Base-by-base conservation (phyloP, 148 eudicot species). In the Nyssa sinensis region DNA sequence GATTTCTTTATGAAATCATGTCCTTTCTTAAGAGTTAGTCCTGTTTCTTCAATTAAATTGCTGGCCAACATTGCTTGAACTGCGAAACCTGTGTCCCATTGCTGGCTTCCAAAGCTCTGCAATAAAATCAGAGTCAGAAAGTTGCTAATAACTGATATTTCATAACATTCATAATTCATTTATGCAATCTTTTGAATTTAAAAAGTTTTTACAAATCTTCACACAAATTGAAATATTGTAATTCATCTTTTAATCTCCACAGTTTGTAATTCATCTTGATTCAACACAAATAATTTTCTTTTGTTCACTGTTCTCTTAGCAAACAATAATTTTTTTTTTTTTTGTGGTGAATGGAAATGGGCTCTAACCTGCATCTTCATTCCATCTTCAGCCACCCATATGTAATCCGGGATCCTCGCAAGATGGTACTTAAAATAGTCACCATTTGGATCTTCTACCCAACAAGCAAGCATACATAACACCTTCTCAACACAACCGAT, bases 351-450 rank as follows among this genome's bases (percentile, higher is more conserved):
- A n/a, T n/a, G n/a, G n/a, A n/a, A n/a, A n/a, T n/a, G n/a, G n/a
- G n/a, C n/a, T n/a, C 35, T 67, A 25, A 81, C 84, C 87, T 80
- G 84, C 87, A 84, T 81, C 29, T 77, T 84, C 77, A 84, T 84
- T 70, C 84, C 87, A 72, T 84, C 87, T 81, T 84, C 87, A 1
- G 80, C 87, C 4, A 84, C 60, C 86, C 86, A 83, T 4, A 83
- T 27, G 47, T 80, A 83, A 70, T 83, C 83, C 0, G 86, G 81
- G 41, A 84, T 67, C 27, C 86, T 67, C 1, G 84, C 82, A 64
- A 84, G 82, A 75, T 80, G 87, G 30, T 81, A 61, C 81, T 84
- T 84, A 32, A 81, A 79, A 69, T 79, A 69, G 49, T 83, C 83
- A 7, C 86, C 75, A 39, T 80, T 74, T 0, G 86, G 86, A 60